phyloP scores from a whole-genome alignment of 1,284 basidiomycete genomes.

The Peniophora sp. region DNA sequence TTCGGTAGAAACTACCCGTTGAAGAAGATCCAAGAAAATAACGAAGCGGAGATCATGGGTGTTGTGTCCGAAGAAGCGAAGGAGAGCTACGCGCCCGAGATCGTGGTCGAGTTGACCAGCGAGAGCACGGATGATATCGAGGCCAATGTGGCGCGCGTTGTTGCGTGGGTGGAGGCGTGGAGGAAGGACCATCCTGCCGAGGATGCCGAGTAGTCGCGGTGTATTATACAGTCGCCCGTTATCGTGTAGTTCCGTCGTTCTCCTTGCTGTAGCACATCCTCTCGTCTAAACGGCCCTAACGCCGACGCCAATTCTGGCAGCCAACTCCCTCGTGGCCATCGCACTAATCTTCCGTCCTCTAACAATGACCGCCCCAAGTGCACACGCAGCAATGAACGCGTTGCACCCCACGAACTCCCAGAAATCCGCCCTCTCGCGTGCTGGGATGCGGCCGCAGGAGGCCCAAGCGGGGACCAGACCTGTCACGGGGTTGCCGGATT shows the following conservation, averaged over 20 bases:
- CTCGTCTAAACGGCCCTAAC: conserved; percentile 14
- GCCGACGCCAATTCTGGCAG: conserved; percentile 70
- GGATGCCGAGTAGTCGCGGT: background rate
- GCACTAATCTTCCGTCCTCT: conserved; percentile 63
- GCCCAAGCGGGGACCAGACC: conserved; percentile 84
- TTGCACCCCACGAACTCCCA: conserved; percentile 86
- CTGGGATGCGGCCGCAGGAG: conserved; percentile 78
- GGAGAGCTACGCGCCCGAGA: conserved; percentile 77
- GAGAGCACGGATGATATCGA: conserved; percentile 80
- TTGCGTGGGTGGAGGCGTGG: conserved; percentile 85
- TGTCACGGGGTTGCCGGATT: conserved; percentile 12
- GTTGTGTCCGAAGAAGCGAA: conserved; percentile 86
- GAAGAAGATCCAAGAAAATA: conserved; percentile 97
- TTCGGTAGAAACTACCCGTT: conserved; percentile 55
- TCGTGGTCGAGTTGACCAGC: conserved; percentile 82
- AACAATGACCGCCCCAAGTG: conserved; percentile 57
- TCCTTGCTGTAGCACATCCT: too few species aligned
- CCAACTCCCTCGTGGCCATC: conserved; percentile 72
- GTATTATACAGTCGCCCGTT: background rate
- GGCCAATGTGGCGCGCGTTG: conserved; percentile 78
- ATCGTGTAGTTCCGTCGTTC: background rate
- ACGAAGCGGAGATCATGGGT: conserved; percentile 98
- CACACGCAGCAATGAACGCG: conserved; percentile 58
- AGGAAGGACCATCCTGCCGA: conserved; percentile 36
- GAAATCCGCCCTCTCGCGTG: conserved; percentile 74